Evolutionary conservation across 306 rosid genomes (phyloP), one percentile per base, ranked within the genome.

Genomic region (Alnus rubra): DNA sequence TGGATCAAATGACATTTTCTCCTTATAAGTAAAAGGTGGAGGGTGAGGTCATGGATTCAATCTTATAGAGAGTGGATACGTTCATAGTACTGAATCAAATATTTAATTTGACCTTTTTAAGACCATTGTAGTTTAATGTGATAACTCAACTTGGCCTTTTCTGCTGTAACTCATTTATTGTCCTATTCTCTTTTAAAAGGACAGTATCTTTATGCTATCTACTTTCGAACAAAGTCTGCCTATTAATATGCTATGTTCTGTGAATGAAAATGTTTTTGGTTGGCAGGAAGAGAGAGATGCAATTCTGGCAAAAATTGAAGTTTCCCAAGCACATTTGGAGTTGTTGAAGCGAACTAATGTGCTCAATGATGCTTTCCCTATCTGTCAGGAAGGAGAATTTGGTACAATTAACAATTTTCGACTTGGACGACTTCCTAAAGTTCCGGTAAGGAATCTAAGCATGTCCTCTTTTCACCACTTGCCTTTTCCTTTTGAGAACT

Each of bases 201-300:
- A 19, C 15, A 71, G 51, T 69, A 35, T 53, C 3, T 30, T 30
- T 39, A 69, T 45, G 45, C 47, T 50, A 49, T 37, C 42, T 59
- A 58, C 54, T 49, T 69, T 79, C 80, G 71, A 55, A 79, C 31
- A 35, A 74, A 64, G 39, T 65, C 49, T 58, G 23, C 30, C 13
- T 47, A 49, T 31, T 53, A 23, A 10, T 62, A 50, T 23, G 7
- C 42, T 71, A 1, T 67, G 1, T 74, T 47, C 8, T 48, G 64
- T 71, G 58, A 80, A 55, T 67, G 76, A 59, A 71, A 72, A 69
- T 55, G 23, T 45, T 80, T 82, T 73, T 63, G 81, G 79, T 83
- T 65, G 81, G 84, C 96, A 95, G 99, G 99, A 95, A 84, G 97
- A 95, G 85, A 91, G 98, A 85, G 99, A 95, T 80, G 97, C 97